These are phyloP conservation scores for Croton setiger DNA, from an alignment of 441 rosid species.

Conservation along the genomic window DNA sequence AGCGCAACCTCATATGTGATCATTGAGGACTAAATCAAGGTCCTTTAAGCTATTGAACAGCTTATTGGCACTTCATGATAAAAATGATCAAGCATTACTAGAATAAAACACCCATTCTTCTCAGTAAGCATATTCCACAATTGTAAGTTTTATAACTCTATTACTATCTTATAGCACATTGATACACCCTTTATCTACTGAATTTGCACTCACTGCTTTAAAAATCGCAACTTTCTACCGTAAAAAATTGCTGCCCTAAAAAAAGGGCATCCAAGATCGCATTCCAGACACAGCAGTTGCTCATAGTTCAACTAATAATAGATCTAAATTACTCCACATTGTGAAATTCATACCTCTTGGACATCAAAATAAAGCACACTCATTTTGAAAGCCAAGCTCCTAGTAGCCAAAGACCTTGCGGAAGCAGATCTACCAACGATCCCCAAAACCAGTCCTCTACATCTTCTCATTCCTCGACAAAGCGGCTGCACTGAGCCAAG, in stretches of 20 bases:
- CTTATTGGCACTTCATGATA: background rate
- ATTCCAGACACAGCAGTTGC: background rate
- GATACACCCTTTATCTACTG: background rate
- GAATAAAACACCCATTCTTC: background rate
- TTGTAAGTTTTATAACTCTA: background rate
- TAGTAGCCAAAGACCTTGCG: conserved; percentile 69
- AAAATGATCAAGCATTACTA: background rate
- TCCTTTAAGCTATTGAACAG: background rate
- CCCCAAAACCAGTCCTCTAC: conserved; percentile 91
- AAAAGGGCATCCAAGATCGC: background rate
- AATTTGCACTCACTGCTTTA: background rate
- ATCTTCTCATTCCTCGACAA: conserved; percentile 90
- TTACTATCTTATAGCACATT: background rate
- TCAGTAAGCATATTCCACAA: background rate
- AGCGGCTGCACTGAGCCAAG: conserved; percentile 92
- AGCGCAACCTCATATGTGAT: background rate
- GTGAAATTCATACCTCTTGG: conserved; percentile 43
- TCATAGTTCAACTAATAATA: background rate
- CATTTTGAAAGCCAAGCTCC: conserved; percentile 96
- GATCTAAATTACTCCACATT: background rate
- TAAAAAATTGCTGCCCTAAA: background rate
- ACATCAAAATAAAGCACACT: conserved; percentile 92
- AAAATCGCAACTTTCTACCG: background rate
- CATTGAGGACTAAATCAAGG: background rate
- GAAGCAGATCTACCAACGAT: conserved; percentile 92